Percentiles rank a stretch among this genome's conserved stretches.
Conservation (phyloP, 2,329 filamentous ascomycete genomes). For the Albophoma yamanashiensis region DNA sequence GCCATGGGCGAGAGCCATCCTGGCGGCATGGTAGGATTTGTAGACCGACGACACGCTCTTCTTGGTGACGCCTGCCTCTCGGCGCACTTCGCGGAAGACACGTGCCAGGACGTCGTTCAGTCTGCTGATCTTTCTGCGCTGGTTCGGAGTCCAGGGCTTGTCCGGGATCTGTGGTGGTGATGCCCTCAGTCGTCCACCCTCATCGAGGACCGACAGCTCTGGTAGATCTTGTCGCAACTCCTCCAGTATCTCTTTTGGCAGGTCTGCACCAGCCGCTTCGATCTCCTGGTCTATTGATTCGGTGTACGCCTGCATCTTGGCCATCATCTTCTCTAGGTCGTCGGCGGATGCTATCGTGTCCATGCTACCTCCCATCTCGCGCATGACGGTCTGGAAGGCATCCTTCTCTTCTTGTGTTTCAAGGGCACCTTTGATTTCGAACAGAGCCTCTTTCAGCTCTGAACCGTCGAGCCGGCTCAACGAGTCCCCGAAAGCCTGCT, state of each 20-base stretch:
- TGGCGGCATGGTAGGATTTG: conserved; percentile 37
- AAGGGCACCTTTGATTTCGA: conserved; percentile 26
- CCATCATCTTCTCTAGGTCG: conserved; percentile 23
- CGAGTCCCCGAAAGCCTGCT: conserved; percentile 29
- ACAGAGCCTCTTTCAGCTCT: conserved; percentile 23
- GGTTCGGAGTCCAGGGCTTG: conserved; percentile 24
- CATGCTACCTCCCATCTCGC: conserved; percentile 19
- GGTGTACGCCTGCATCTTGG: conserved; percentile 22
- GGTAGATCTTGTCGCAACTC: conserved; percentile 18
- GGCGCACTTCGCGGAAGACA: conserved; percentile 16
- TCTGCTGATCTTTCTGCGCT: conserved; percentile 25
- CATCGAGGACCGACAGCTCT: conserved; percentile 11
- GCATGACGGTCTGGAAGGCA: conserved; percentile 24
- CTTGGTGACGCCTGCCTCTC: conserved; percentile 15
- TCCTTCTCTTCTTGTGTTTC: conserved; percentile 20
- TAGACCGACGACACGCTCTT: conserved; percentile 31
- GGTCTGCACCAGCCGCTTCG: conserved; percentile 16
- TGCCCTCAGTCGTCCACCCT: conserved; percentile 12
- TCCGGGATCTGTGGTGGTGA: conserved; percentile 24
- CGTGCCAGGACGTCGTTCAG: conserved; percentile 21
- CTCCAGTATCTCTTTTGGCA: conserved; percentile 22
- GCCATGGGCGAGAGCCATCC: conserved; percentile 29
- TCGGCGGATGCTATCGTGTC: conserved; percentile 18
- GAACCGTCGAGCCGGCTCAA: conserved; percentile 24
- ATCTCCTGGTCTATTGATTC: conserved; percentile 24